phyloP scores from a whole-genome alignment of 164 flowering plant genomes.

The Vitis rotundifolia region DNA sequence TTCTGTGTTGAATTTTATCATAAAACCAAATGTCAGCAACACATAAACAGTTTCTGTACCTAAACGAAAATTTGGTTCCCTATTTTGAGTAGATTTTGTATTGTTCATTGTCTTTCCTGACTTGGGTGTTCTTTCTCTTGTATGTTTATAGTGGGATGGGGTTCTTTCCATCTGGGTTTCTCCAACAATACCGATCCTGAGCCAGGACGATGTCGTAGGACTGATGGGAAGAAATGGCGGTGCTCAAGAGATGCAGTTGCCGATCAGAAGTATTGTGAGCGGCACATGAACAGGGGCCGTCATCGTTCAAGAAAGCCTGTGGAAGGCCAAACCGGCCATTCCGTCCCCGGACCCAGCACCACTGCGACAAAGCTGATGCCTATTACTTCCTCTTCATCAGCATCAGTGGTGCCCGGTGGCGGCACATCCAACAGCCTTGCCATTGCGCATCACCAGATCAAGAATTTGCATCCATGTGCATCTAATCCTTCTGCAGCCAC shows the following conservation, averaged over 20 bases:
- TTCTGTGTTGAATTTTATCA: not conserved
- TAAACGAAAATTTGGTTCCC: not conserved
- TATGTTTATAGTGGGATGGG: constrained; percentile 72
- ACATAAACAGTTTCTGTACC: not conserved
- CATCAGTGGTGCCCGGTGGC: constrained; percentile 33
- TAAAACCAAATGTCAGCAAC: not conserved
- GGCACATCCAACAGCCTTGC: constrained; percentile 42
- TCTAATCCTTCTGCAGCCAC: constrained; percentile 30
- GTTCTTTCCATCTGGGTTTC: constrained; percentile 82
- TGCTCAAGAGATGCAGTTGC: constrained; percentile 93
- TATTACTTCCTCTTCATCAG: constrained; percentile 37
- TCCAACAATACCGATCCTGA: constrained; percentile 85
- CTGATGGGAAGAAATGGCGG: constrained; percentile 99
- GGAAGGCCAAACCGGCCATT: constrained; percentile 93
- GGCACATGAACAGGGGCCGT: constrained; percentile 96
- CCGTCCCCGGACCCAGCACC: constrained; percentile 52
- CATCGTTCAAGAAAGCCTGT: constrained; percentile 99
- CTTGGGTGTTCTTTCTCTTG: constrained; percentile 2
- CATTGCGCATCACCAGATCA: constrained; percentile 45
- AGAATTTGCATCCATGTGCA: constrained; percentile 36
- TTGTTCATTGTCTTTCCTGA: not conserved
- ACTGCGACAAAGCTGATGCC: constrained; percentile 35
- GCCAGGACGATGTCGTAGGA: constrained; percentile 94
- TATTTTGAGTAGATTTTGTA: not conserved
- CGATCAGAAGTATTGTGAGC: constrained; percentile 93